phyloP scores from a whole-genome alignment of 495 filamentous ascomycete species.

The Cudoniella acicularis region DNA sequence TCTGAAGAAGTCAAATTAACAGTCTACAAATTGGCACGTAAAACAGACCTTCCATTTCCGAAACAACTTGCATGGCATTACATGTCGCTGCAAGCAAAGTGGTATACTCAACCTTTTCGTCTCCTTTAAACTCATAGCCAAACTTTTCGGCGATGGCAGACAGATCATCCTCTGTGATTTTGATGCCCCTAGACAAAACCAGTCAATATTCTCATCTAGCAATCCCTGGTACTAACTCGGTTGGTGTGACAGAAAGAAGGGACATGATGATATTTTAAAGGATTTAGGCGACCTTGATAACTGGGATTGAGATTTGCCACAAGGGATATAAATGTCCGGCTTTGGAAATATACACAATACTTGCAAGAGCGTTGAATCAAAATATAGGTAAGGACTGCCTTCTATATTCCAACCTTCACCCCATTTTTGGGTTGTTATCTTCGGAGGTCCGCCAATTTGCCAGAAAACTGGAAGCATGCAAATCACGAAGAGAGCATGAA shows the following conservation, averaged over 20 bases:
- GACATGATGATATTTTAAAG: constrained; percentile 9
- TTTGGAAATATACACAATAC: too few species aligned
- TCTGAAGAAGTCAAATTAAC: too few species aligned
- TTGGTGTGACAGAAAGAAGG: constrained; percentile 14
- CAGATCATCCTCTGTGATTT: constrained; percentile 11
- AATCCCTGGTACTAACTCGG: constrained; percentile 1
- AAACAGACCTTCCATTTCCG: constrained; percentile 15
- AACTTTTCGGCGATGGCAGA: constrained; percentile 9
- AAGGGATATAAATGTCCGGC: too few species aligned
- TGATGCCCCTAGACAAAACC: constrained; percentile 8
- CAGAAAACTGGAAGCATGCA: background rate
- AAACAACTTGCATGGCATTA: constrained; percentile 19
- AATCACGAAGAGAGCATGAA: too few species aligned
- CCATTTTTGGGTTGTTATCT: constrained; percentile 6
- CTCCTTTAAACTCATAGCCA: constrained; percentile 17
- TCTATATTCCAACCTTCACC: too few species aligned
- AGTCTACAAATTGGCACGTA: too few species aligned
- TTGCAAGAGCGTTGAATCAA: too few species aligned
- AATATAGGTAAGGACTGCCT: too few species aligned
- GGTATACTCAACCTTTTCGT: constrained; percentile 14
- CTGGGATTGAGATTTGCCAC: too few species aligned
- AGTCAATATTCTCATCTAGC: background rate
- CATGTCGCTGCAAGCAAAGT: constrained; percentile 16
- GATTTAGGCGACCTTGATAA: too few species aligned
- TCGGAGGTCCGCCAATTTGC: constrained; percentile 7